These are phyloP conservation scores for Blastomyces parvus DNA, from an alignment of 2,329 filamentous ascomycete species.

Conservation along the genomic window DNA sequence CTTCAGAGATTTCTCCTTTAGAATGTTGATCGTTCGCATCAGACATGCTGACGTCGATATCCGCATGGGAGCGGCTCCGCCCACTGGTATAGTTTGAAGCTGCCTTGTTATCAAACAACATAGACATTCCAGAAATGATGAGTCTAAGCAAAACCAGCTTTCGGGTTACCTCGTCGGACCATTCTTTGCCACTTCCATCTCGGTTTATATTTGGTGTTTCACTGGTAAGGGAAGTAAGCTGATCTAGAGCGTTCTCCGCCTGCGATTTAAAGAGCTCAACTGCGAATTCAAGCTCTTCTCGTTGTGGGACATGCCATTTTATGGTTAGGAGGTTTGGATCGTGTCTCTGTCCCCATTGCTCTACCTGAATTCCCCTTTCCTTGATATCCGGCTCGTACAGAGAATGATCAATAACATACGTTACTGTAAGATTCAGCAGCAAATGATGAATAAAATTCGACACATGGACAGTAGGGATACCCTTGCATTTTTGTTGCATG, in stretches of 20 bases:
- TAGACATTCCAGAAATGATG: slow-evolving; percentile 81
- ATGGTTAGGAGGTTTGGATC: slow-evolving; percentile 68
- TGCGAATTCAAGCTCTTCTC: slow-evolving; percentile 77
- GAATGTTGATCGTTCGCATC: slow-evolving; percentile 33
- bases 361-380: slow-evolving; percentile 59
- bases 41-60: slow-evolving; percentile 38
- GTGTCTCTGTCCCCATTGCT: slow-evolving; percentile 76
- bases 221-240: slow-evolving; percentile 69
- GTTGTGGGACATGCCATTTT: slow-evolving; percentile 78
- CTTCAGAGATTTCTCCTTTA: slow-evolving; percentile 27
- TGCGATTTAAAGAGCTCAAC: slow-evolving; percentile 82
- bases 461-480: slow-evolving; percentile 87
- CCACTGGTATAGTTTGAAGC: slow-evolving; percentile 45
- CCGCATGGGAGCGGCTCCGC: slow-evolving; percentile 20
- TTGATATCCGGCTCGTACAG: slow-evolving; percentile 74
- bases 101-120: slow-evolving; percentile 73
- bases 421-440: slow-evolving; percentile 85
- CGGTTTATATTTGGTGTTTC: slow-evolving; percentile 73
- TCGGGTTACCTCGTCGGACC: slow-evolving; percentile 92
- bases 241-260: slow-evolving; percentile 62
- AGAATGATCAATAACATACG: slow-evolving; percentile 81
- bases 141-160: slow-evolving; percentile 80
- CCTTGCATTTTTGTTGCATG: slow-evolving; percentile 93
- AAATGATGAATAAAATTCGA: slow-evolving; percentile 98
- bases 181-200: slow-evolving; percentile 94